A percentile compares a stretch with the other conserved stretches of the same genome.
These are phyloP conservation scores for Aspergillus quadricinctus DNA, from an alignment of 2,329 filamentous ascomycete genomes.

Conservation along the genomic window DNA sequence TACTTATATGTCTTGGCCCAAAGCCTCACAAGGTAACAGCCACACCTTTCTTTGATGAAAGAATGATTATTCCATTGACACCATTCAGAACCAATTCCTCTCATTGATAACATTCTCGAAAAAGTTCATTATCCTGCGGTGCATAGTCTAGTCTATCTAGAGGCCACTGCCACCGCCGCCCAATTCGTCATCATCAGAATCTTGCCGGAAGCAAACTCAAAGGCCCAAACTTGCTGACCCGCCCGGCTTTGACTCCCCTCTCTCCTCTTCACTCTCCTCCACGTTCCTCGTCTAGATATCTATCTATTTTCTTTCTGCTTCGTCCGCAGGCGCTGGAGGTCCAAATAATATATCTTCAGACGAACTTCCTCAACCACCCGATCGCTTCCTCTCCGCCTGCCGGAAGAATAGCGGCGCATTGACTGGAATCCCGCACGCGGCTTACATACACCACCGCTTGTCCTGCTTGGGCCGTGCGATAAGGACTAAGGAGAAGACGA, in stretches of 20 bases:
- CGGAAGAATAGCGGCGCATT: neutral
- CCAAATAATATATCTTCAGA: neutral
- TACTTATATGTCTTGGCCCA: too few species aligned
- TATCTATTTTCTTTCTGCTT: constrained; percentile 3
- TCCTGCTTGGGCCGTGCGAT: neutral
- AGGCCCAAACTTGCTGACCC: neutral
- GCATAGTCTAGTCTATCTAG: too few species aligned
- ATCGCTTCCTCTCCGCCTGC: neutral
- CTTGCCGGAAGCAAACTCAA: neutral
- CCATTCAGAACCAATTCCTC: too few species aligned
- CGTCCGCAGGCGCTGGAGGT: neutral
- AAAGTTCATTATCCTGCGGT: too few species aligned
- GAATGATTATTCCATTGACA: too few species aligned
- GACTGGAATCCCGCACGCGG: constrained; percentile 12
- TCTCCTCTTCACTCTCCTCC: constrained; percentile 10
- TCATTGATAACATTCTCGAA: too few species aligned
- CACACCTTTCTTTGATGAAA: too few species aligned
- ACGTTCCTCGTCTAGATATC: constrained; percentile 1
- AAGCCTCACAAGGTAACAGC: too few species aligned
- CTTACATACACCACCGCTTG: constrained; percentile 14
- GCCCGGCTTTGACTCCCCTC: constrained; percentile 12
- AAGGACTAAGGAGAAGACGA: neutral
- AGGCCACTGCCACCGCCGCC: too few species aligned
- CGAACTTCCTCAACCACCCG: neutral
- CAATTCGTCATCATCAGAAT: neutral